Conservation (phyloP, 129 eudicot genomes). For the Escallonia rubra region DNA sequence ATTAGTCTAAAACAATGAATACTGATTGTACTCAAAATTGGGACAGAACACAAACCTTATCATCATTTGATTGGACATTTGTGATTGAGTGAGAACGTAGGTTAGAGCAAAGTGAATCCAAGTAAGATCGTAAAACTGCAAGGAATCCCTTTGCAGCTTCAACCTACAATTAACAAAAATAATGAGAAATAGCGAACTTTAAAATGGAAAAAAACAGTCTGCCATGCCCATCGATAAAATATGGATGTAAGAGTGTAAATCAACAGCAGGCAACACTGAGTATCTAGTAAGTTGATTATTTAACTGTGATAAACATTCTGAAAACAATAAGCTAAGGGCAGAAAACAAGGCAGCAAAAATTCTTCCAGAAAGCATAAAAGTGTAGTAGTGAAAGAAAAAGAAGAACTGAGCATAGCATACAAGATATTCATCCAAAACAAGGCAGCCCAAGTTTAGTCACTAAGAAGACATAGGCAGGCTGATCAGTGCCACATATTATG, state of each 20-base stretch:
- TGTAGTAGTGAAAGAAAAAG: too few species aligned
- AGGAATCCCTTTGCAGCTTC: conserved; percentile 91
- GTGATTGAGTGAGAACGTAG: conserved; percentile 96
- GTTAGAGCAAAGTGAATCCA: conserved; percentile 87
- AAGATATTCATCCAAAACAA: too few species aligned
- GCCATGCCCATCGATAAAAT: not conserved
- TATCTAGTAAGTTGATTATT: too few species aligned
- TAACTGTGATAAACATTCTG: too few species aligned
- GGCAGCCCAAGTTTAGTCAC: too few species aligned
- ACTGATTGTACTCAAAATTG: not conserved
- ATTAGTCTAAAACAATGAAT: not conserved
- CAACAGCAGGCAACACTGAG: not conserved
- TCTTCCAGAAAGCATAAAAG: too few species aligned
- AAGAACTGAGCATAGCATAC: too few species aligned
- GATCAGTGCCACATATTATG: too few species aligned
- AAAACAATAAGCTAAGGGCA: too few species aligned
- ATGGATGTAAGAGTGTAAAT: not conserved
- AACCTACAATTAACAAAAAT: conserved; percentile 43
- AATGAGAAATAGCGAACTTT: conserved; percentile 3
- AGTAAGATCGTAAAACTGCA: conserved; percentile 61
- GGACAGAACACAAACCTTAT: conserved; percentile 51
- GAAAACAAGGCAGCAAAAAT: too few species aligned
- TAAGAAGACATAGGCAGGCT: too few species aligned
- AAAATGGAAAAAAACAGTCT: conserved; percentile 2
- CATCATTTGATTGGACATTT: conserved; percentile 95